These are phyloP conservation scores for Fraxinus anomala DNA, from an alignment of 257 asterid species.

Conservation along the genomic window DNA sequence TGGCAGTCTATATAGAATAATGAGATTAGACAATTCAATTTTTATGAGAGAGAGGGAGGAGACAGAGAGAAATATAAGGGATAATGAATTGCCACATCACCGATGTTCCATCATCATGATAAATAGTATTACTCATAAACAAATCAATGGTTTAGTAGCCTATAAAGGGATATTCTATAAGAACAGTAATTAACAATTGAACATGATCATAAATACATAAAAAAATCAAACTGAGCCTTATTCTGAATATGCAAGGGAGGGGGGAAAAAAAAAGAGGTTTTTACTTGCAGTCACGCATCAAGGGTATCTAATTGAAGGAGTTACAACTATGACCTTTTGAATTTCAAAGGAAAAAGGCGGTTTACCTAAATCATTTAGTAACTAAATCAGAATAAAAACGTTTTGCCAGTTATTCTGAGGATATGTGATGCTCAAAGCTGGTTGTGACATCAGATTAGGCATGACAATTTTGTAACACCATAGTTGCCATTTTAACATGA, in stretches of 20 bases:
- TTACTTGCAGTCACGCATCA: neutral
- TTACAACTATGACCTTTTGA: neutral
- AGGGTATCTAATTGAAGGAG: neutral
- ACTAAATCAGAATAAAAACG: neutral
- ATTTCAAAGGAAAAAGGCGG: neutral
- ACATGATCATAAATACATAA: neutral
- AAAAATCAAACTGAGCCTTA: neutral
- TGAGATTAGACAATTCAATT: no score
- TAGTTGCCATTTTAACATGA: neutral
- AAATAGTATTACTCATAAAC: no score
- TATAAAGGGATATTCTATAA: neutral
- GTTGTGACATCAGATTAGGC: neutral
- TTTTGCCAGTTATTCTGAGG: neutral
- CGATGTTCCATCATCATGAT: no score
- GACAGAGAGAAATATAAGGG: no score
- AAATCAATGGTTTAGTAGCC: neutral
- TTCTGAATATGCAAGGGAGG: neutral
- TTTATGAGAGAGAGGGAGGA: no score
- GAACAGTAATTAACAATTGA: neutral
- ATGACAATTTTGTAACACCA: neutral
- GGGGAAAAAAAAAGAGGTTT: neutral
- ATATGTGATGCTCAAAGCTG: neutral
- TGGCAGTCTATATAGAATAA: no score
- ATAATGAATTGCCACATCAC: no score
- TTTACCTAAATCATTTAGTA: neutral